Conservation (phyloP, 805 yeast species). For the Candida methanosorbosa region DNA sequence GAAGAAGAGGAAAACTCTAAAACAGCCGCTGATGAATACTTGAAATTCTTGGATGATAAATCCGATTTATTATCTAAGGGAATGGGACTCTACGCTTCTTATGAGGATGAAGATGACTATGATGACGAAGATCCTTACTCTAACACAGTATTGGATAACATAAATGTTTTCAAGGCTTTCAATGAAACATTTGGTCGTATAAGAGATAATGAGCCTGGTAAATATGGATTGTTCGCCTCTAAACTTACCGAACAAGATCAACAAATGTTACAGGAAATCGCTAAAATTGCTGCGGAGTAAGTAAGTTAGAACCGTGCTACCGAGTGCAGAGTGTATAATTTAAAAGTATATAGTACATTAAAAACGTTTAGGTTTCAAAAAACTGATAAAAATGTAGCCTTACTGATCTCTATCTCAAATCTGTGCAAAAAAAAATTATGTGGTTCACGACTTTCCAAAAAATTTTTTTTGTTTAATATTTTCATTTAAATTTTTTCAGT, state of each 20-base stretch:
- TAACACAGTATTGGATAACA: conserved; percentile 67
- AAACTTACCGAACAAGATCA: conserved; percentile 16
- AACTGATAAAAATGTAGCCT: too few species aligned
- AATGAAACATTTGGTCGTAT: conserved; percentile 42
- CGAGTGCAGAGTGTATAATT: too few species aligned
- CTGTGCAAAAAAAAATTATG: too few species aligned
- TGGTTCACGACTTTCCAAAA: too few species aligned
- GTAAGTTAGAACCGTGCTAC: too few species aligned
- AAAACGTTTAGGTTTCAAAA: too few species aligned
- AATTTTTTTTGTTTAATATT: too few species aligned
- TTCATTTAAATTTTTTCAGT: too few species aligned
- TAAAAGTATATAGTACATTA: too few species aligned
- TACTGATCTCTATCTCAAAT: too few species aligned
- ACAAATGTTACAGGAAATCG: conserved; percentile 10
- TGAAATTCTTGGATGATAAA: conserved; percentile 39
- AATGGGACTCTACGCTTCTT: conserved; percentile 19
- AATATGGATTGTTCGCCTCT: conserved; percentile 14
- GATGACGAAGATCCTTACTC: conserved; percentile 67
- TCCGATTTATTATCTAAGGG: conserved; percentile 26
- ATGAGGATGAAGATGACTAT: conserved; percentile 18
- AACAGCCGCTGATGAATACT: conserved; percentile 32
- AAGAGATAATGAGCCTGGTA: conserved; percentile 34
- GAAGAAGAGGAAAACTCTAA: conserved; percentile 25
- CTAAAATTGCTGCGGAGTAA: background rate
- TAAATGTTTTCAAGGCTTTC: conserved; percentile 65